These are phyloP conservation scores for Zymoseptoria passerinii DNA, from an alignment of 2,329 filamentous ascomycete genomes.

Conservation along the genomic window DNA sequence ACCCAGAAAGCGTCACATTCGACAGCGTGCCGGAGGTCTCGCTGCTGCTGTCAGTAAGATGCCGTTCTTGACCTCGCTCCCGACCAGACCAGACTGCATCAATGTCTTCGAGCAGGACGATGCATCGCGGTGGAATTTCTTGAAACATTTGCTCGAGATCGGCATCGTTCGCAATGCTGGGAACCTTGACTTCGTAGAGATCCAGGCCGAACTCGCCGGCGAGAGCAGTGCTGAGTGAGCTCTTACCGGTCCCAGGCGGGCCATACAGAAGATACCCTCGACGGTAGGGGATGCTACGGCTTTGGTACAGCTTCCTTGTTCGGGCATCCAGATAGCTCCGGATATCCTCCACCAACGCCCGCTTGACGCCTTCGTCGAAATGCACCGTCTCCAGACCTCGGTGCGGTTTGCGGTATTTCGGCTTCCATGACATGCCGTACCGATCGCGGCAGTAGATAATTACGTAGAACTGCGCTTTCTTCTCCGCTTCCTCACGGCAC, in stretches of 20 bases:
- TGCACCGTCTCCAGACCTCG: conserved; percentile 65
- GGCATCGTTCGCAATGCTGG: conserved; percentile 48
- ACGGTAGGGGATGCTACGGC: conserved; percentile 74
- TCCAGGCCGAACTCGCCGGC: conserved; percentile 37
- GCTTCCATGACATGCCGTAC: conserved; percentile 28
- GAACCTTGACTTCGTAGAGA: conserved; percentile 32
- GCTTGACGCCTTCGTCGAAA: conserved; percentile 57
- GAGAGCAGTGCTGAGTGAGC: conserved; percentile 27
- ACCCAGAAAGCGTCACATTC: conserved; percentile 49
- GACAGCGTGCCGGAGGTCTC: conserved; percentile 43
- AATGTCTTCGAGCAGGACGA: conserved; percentile 38
- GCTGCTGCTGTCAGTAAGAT: conserved; percentile 17
- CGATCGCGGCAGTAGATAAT: conserved; percentile 33
- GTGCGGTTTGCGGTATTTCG: conserved; percentile 44
- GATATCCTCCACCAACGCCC: conserved; percentile 57
- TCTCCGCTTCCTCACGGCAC: conserved; percentile 33
- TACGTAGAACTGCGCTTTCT: conserved; percentile 34
- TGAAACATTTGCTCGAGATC: conserved; percentile 42
- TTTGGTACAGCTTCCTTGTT: conserved; percentile 67
- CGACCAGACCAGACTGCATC: conserved; percentile 29
- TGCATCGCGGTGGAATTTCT: conserved; percentile 33
- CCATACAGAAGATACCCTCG: conserved; percentile 73
- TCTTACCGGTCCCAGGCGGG: conserved; percentile 36
- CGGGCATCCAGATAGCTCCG: conserved; percentile 65
- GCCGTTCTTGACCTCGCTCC: conserved; percentile 15